These are phyloP conservation scores for Naumovozyma dairenensis DNA, from an alignment of 805 yeast genomes.

Conservation along the genomic window DNA sequence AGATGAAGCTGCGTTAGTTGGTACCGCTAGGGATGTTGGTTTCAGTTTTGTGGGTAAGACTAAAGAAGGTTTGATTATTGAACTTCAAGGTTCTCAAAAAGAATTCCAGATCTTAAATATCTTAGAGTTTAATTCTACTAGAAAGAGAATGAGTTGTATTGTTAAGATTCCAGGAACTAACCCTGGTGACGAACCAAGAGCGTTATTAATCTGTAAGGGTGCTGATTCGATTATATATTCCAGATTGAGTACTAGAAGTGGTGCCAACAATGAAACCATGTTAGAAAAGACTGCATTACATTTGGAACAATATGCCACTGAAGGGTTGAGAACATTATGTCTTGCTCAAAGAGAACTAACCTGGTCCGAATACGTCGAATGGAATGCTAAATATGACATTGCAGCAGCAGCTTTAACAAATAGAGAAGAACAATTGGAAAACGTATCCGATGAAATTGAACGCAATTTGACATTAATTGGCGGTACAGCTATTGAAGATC, in stretches of 20 bases:
- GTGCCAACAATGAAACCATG: slow-evolving; percentile 36
- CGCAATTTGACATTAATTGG: slow-evolving; percentile 56
- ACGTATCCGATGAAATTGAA: slow-evolving; percentile 66
- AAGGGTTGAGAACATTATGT: slow-evolving; percentile 75
- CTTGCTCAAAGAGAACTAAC: slow-evolving; percentile 60
- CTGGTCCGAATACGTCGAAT: slow-evolving; percentile 50
- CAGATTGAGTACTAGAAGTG: slow-evolving; percentile 37
- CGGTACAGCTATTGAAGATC: slow-evolving; percentile 82
- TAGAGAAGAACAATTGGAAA: slow-evolving; percentile 66
- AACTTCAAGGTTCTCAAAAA: slow-evolving; percentile 58
- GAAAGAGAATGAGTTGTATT: slow-evolving; percentile 82
- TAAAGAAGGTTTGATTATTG: slow-evolving; percentile 55
- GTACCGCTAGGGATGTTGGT: slow-evolving; percentile 72
- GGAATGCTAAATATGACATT: slow-evolving; percentile 52
- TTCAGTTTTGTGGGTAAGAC: slow-evolving; percentile 57
- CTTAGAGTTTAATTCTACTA: slow-evolving; percentile 71
- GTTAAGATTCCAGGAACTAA: slow-evolving; percentile 49
- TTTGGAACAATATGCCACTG: slow-evolving; percentile 69
- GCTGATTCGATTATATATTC: slow-evolving; percentile 75
- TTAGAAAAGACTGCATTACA: slow-evolving; percentile 60
- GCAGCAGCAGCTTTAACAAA: slow-evolving; percentile 57
- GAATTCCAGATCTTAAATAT: slow-evolving; percentile 65
- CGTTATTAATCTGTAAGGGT: slow-evolving; percentile 69
- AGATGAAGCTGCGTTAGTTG: slow-evolving; percentile 79
- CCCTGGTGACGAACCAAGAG: slow-evolving; percentile 43